These are phyloP conservation scores for Termitomyces sp. DNA, from an alignment of 768 basidiomycete species.

Conservation along the genomic window DNA sequence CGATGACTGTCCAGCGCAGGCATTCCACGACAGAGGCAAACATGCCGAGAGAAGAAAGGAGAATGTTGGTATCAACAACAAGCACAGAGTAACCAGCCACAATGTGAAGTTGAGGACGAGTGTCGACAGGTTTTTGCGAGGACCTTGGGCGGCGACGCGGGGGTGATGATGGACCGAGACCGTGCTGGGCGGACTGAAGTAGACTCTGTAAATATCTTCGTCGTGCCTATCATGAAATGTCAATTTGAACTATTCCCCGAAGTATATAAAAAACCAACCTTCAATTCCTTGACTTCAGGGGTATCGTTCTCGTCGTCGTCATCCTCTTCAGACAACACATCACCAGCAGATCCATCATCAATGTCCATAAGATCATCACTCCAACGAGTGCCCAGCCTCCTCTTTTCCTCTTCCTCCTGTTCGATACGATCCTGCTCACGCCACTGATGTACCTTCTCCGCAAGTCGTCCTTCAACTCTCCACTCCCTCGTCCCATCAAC, in stretches of 20 bases:
- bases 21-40: conserved; percentile 77
- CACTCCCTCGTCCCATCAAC: conserved; percentile 56
- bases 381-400: conserved; percentile 60
- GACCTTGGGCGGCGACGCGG: conserved; percentile 22
- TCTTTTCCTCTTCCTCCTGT: conserved; percentile 63
- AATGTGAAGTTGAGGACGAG: conserved; percentile 47
- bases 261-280: conserved; percentile 42
- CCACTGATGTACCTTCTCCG: conserved; percentile 69
- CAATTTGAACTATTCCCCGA: conserved; percentile 7
- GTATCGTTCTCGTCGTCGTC: conserved; percentile 66
- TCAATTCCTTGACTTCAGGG: conserved; percentile 74
- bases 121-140: conserved; percentile 22
- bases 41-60: conserved; percentile 77
- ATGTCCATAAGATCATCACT: conserved; percentile 70
- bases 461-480: conserved; percentile 61
- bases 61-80: conserved; percentile 92
- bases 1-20: conserved; percentile 79
- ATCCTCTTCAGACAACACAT: conserved; percentile 42
- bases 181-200: conserved; percentile 45
- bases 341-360: conserved; percentile 52
- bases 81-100: conserved; percentile 87
- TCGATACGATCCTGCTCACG: conserved; percentile 65
- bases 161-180: conserved; percentile 18
- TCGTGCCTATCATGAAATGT: conserved; percentile 50
- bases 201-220: conserved; percentile 70